Conservation (phyloP, 345 rosid species). For the Moricandia moricandioides region DNA sequence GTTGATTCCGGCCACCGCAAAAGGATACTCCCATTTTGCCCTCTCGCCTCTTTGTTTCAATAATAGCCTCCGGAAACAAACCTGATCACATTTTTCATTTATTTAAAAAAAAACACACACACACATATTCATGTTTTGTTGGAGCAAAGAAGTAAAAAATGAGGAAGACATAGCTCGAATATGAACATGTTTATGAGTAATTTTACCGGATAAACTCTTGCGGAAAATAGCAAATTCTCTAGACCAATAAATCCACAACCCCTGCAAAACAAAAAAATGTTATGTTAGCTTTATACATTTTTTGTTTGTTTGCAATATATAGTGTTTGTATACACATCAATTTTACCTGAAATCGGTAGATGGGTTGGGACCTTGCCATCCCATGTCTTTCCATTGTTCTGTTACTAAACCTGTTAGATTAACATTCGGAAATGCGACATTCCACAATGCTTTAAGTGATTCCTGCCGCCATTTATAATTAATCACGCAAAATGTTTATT, state of each 20-base stretch:
- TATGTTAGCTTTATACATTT: not conserved
- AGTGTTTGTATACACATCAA: not conserved
- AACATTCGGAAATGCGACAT: conserved; percentile 66
- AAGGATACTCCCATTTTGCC: conserved; percentile 96
- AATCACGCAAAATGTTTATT: not conserved
- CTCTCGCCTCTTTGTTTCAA: conserved; percentile 78
- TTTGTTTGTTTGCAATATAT: not conserved
- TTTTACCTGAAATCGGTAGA: conserved; percentile 99
- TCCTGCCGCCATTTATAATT: conserved; percentile 46
- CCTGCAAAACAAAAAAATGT: conserved; percentile 38
- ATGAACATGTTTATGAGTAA: conserved; percentile 11
- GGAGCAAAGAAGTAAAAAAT: not conserved
- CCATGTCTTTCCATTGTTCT: conserved; percentile 99
- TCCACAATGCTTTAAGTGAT: conserved; percentile 83
- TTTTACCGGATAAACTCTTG: conserved; percentile 80
- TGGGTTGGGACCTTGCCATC: conserved; percentile 99
- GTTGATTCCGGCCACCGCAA: conserved; percentile 98
- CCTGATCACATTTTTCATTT: conserved; percentile 64
- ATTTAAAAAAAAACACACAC: conserved; percentile 43
- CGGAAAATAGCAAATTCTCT: conserved; percentile 84
- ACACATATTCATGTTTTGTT: not conserved
- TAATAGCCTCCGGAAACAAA: conserved; percentile 88
- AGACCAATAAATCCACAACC: conserved; percentile 89
- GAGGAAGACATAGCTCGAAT: not conserved
- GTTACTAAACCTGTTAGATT: conserved; percentile 65